Conservation (phyloP, 768 basidiomycete species). For the Pisolithus tinctorius region DNA sequence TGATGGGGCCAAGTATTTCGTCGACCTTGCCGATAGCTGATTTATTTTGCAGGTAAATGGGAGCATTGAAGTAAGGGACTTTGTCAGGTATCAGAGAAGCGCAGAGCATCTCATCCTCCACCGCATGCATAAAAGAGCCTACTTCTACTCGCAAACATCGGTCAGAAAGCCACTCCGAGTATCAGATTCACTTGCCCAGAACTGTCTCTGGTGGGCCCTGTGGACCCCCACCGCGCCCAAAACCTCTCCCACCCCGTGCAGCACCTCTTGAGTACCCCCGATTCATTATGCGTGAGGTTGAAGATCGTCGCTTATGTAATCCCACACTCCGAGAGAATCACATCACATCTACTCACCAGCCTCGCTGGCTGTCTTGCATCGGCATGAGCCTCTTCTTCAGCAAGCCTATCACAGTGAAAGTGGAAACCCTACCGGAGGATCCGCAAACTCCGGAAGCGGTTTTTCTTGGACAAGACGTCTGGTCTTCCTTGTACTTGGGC, state of each 20-base stretch:
- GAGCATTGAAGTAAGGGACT: conserved; percentile 98
- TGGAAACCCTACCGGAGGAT: conserved; percentile 21
- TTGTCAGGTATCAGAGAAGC: conserved; percentile 77
- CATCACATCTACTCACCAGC: no score
- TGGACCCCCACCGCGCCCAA: conserved; percentile 66
- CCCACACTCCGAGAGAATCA: no score
- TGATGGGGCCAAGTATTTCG: conserved; percentile 99
- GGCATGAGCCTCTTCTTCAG: conserved; percentile 34
- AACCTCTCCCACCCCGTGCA: conserved; percentile 57
- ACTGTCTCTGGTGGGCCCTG: conserved; percentile 82
- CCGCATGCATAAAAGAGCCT: conserved; percentile 88
- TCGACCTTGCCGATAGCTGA: conserved; percentile 95
- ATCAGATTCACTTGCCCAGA: conserved; percentile 44
- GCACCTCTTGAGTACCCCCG: conserved; percentile 50
- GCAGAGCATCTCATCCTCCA: conserved; percentile 98
- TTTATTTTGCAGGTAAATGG: conserved; percentile 96
- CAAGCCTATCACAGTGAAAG: conserved; percentile 16
- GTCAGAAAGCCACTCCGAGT: conserved; percentile 5
- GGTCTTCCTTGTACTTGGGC: conserved; percentile 20
- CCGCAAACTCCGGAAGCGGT: conserved; percentile 6
- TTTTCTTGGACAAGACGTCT: conserved; percentile 28
- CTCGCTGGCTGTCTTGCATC: neutral
- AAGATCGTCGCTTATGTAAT: no score
- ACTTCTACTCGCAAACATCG: conserved; percentile 53
- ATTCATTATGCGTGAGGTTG: conserved; percentile 31